Conservation (phyloP, 805 yeast species). For the Deakozyma indianensis region DNA sequence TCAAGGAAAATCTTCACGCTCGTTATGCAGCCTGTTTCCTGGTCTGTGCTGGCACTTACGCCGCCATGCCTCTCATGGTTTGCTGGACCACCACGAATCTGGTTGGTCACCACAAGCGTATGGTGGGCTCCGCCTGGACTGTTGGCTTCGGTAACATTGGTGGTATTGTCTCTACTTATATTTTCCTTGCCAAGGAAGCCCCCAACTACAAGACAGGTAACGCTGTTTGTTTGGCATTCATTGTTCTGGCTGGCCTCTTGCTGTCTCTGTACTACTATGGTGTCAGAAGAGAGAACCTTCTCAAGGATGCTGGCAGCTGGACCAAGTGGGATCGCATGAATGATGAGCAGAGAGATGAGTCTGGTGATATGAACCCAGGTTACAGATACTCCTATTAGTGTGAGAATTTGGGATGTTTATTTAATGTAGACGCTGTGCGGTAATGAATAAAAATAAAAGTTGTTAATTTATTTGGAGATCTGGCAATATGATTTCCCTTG, state of each 20-base stretch:
- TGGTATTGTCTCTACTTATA: constrained; percentile 49
- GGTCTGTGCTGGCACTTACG: constrained; percentile 41
- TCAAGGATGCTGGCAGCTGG: constrained; percentile 11
- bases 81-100: constrained; percentile 55
- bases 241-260: constrained; percentile 27
- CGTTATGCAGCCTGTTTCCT: constrained; percentile 55
- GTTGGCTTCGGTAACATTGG: constrained; percentile 66
- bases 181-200: constrained; percentile 39
- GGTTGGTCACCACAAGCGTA: constrained; percentile 47
- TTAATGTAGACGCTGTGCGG: no score
- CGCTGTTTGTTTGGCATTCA: constrained; percentile 34
- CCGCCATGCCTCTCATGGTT: constrained; percentile 54
- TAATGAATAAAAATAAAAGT: no score
- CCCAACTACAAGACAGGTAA: constrained; percentile 48
- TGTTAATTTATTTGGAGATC: no score
- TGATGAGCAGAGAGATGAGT: constrained; percentile 10
- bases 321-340: constrained; percentile 12
- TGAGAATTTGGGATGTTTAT: no score
- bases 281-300: constrained; percentile 16
- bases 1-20: constrained; percentile 23
- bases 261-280: constrained; percentile 23
- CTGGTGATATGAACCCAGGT: constrained; percentile 21
- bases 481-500: no score
- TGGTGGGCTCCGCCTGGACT: constrained; percentile 44
- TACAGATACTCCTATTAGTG: constrained; percentile 18